Conservation (phyloP, 495 filamentous ascomycete genomes). For the Hypoxylon crocopeplum region DNA sequence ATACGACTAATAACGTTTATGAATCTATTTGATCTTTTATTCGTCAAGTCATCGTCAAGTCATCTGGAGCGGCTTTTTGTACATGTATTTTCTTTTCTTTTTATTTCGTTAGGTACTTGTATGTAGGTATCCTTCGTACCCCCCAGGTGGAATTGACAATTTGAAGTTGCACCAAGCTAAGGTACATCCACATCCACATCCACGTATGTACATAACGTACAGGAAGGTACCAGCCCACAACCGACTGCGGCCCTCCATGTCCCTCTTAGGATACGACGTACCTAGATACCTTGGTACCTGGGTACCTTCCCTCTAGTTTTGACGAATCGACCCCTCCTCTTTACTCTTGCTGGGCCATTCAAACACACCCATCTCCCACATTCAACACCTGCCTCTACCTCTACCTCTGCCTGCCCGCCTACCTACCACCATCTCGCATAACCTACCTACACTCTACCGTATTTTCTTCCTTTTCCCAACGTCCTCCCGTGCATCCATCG, state of each 20-base stretch:
- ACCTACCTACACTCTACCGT: conserved; percentile 12
- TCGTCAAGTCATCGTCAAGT: too few relatives aligned
- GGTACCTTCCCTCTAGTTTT: conserved; percentile 28
- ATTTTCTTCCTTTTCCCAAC: conserved; percentile 33
- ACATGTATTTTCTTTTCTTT: conserved; percentile 1
- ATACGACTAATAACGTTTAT: too few relatives aligned
- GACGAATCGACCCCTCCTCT: conserved; percentile 30
- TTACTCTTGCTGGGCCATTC: conserved; percentile 25
- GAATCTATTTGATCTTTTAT: too few relatives aligned
- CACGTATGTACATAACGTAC: conserved; percentile 1
- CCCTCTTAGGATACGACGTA: conserved; percentile 24
- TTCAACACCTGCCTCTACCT: conserved; percentile 22
- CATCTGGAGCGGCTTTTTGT: conserved; percentile 19
- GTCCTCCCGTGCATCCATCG: conserved; percentile 20
- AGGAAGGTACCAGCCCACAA: conserved; percentile 24
- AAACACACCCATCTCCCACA: conserved; percentile 37
- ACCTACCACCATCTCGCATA: conserved; percentile 15
- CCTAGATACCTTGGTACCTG: neutral
- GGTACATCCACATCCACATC: neutral
- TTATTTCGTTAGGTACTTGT: too few relatives aligned
- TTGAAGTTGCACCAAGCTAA: conserved; percentile 2
- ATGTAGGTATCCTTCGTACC: too few relatives aligned
- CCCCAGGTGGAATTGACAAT: too few relatives aligned
- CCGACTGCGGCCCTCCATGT: conserved; percentile 37
- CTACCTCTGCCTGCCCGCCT: neutral